These are phyloP conservation scores for Rhodocollybia butyracea DNA, from an alignment of 768 basidiomycete species.

Conservation along the genomic window DNA sequence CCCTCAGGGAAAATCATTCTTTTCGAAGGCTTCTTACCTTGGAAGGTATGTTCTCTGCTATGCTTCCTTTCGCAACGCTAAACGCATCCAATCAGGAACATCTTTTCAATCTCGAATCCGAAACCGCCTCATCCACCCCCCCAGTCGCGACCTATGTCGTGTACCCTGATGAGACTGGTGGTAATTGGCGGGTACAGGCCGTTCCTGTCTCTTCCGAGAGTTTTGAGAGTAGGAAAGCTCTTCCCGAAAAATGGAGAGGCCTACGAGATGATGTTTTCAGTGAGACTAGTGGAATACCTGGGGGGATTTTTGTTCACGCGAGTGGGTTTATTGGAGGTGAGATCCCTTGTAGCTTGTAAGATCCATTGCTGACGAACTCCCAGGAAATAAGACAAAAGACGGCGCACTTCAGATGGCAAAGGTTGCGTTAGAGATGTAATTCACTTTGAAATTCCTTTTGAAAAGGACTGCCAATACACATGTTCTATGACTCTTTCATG, in stretches of 20 bases:
- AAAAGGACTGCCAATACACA: too few relatives aligned
- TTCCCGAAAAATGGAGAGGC: slow-evolving; percentile 94
- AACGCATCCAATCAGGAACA: slow-evolving; percentile 62
- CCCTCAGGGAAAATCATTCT: slow-evolving; percentile 74
- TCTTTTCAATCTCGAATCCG: slow-evolving; percentile 80
- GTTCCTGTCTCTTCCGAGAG: slow-evolving; percentile 79
- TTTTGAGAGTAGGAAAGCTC: slow-evolving; percentile 87
- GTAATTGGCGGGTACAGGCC: slow-evolving; percentile 90
- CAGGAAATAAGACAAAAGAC: slow-evolving; percentile 87
- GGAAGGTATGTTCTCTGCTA: slow-evolving; percentile 61
- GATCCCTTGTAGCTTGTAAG: slow-evolving; percentile 16
- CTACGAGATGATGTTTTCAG: slow-evolving; percentile 82
- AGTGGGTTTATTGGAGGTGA: slow-evolving; percentile 94
- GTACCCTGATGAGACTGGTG: slow-evolving; percentile 78
- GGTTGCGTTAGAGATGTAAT: slow-evolving; percentile 52
- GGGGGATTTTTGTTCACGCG: slow-evolving; percentile 91
- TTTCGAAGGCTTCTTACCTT: slow-evolving; percentile 78
- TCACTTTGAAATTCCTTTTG: neutral
- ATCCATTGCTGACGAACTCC: neutral
- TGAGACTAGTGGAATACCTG: slow-evolving; percentile 68
- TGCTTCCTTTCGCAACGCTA: slow-evolving; percentile 10
- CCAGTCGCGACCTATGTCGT: slow-evolving; percentile 77
- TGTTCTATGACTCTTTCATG: too few relatives aligned
- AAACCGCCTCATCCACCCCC: slow-evolving; percentile 36
- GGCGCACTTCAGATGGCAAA: slow-evolving; percentile 81